Percentiles rank a stretch among this genome's conserved stretches.
Conservation (phyloP, 202 grass and related monocot genomes). For the Saccharum hybrid region DNA sequence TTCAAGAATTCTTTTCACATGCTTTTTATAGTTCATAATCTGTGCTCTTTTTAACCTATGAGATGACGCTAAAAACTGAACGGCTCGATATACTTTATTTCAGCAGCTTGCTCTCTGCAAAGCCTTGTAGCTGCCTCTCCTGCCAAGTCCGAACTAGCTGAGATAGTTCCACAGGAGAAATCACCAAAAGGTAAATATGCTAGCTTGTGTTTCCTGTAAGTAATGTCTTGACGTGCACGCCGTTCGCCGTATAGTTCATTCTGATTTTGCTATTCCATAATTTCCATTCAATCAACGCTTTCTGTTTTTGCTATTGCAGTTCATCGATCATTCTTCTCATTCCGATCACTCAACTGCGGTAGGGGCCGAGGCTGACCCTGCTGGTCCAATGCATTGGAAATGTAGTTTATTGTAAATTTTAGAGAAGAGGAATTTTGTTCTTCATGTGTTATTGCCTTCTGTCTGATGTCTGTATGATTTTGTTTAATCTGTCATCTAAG, state of each 20-base stretch:
- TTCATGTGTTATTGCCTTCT: not conserved
- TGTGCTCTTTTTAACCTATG: no score
- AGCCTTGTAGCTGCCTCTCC: conserved; percentile 54
- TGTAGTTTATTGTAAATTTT: conserved; percentile 14
- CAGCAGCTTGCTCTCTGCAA: conserved; percentile 54
- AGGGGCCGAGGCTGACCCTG: conserved; percentile 31
- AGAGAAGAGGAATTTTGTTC: not conserved
- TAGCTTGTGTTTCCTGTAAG: no score
- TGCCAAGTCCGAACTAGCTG: conserved; percentile 52
- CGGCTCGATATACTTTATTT: not conserved
- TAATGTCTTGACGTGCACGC: no score
- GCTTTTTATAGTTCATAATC: no score
- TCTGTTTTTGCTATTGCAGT: conserved; percentile 46
- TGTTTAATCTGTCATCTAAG: not conserved
- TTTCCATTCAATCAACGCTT: not conserved
- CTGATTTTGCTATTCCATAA: not conserved
- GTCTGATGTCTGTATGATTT: not conserved
- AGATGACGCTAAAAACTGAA: no score
- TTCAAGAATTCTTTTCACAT: no score
- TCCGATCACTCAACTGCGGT: conserved; percentile 63
- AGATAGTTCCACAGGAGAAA: conserved; percentile 48
- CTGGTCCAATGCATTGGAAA: conserved; percentile 18
- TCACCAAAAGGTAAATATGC: conserved; percentile 61
- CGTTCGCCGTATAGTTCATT: not conserved
- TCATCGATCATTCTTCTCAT: conserved; percentile 67